Evolutionary conservation across 2,329 filamentous ascomycete genomes (phyloP), one percentile per base, ranked within the genome.

Genomic region (Pyrenochaeta sp.): DNA sequence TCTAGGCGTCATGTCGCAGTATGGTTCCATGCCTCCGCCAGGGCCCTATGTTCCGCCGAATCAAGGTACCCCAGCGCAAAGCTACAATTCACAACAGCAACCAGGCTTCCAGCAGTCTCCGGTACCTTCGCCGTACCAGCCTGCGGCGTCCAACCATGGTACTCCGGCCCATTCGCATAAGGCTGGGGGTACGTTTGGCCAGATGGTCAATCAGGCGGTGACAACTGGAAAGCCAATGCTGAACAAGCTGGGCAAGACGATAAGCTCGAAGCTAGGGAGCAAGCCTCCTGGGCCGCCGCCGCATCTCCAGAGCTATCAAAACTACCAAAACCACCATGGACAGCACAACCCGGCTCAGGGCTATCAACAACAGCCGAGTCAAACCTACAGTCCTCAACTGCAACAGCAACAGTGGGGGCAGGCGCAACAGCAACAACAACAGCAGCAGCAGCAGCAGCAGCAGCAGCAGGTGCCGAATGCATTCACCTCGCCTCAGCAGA

Each of bases 141-240:
- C 64, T 19, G 54, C 62, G 39, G 49, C 65, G 15, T 57, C 66
- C 22, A 59, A 51, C 8, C 51, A 66, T 61, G 61, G 60, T 19
- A 50, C 52, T n/a, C 40, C 64, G 5, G 55, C 49, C 27, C 61
- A 67, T 25, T 34, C 61, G 10, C 60, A 69, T 10, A 74, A 72
- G 58, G 47, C 60, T 25, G 66, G 58, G 2, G 69, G 66, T 0
- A 57, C 59, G 5, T 69, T 76, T 43, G 72, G 72, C 0, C 64
- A 69, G 36, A 74, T 74, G 63, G 62, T 77, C 60, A 72, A 77
- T 32, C 74, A 76, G 54, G 74, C 73, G 2, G 72, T 77, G 8
- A 73, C 72, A 2, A 74, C 68, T 0, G 65, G 72, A n/a, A 77
- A 76, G 59, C 74, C 74, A 1, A 72, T 76, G 68, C 32, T 76